Percentiles rank a stretch among this genome's conserved stretches.
Conservation (phyloP, 2,329 filamentous ascomycete species). For the Aureobasidium pullulans region DNA sequence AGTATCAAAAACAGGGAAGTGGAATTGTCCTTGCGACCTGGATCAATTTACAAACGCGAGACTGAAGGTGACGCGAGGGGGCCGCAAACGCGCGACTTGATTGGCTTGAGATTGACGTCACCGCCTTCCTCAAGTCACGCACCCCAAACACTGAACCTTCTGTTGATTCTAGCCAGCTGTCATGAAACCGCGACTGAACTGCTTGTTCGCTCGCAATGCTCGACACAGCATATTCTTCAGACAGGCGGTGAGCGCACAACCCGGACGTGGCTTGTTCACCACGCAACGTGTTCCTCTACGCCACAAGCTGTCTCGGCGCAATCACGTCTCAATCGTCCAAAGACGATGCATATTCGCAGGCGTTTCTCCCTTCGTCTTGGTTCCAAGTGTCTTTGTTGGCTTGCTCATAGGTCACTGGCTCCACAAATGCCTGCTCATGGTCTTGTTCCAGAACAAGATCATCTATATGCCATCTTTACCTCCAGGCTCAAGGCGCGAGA, state of each 20-base stretch:
- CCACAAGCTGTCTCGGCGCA: not conserved
- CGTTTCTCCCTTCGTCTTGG: constrained; percentile 40
- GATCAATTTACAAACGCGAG: constrained; percentile 2
- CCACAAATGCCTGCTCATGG: constrained; percentile 63
- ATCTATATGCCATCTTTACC: constrained; percentile 74
- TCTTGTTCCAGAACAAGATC: constrained; percentile 73
- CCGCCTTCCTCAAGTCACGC: not conserved
- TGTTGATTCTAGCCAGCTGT: not conserved
- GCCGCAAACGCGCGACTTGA: not conserved
- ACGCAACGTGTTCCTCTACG: not conserved
- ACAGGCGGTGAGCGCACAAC: not conserved
- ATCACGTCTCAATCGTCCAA: not conserved
- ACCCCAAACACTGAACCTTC: not conserved
- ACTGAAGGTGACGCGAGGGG: constrained; percentile 6
- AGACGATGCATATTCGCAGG: constrained; percentile 21
- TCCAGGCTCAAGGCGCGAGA: constrained; percentile 60
- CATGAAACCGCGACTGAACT: not conserved
- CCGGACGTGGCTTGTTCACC: not conserved
- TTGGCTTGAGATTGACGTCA: not conserved
- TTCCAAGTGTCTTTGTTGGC: constrained; percentile 58
- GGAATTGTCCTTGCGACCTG: not conserved
- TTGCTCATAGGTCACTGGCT: constrained; percentile 58
- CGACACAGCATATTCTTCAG: not conserved
- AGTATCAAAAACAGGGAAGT: not conserved
- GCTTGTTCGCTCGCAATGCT: not conserved